Conservation (phyloP, 192 early-diverging fungal genomes). For the Backusella parvicylindrica region DNA sequence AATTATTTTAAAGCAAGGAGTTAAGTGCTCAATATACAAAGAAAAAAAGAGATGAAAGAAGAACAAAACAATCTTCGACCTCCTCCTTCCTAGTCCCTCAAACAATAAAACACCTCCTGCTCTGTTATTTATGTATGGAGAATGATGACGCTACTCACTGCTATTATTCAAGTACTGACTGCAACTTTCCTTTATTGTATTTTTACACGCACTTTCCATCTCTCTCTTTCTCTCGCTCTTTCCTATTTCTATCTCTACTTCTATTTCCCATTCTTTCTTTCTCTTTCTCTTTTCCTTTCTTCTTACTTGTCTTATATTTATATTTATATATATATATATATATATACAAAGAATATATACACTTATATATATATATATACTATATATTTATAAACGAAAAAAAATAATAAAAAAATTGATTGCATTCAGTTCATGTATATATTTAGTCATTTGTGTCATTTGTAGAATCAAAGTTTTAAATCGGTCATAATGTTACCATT, state of each 20-base stretch:
- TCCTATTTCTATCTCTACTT: background rate
- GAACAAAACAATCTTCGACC: background rate
- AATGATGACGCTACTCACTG: slow-evolving; percentile 2
- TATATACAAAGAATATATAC: no score
- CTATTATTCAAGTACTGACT: background rate
- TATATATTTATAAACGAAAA: background rate
- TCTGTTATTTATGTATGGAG: background rate
- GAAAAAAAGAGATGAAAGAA: background rate
- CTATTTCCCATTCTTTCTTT: background rate
- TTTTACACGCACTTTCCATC: background rate
- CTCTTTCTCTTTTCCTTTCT: background rate
- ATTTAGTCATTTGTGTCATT: background rate
- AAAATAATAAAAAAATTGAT: background rate
- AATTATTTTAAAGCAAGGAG: background rate
- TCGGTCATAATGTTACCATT: background rate
- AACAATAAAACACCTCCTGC: background rate
- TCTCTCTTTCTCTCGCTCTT: background rate
- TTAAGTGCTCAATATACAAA: background rate
- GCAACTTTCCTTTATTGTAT: background rate
- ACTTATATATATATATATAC: background rate
- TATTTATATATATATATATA: no score
- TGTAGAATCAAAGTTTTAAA: background rate
- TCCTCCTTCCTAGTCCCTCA: background rate
- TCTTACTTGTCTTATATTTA: background rate
- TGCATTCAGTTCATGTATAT: background rate